Conservation (phyloP, 805 yeast genomes). For the Lachancea sp. region DNA sequence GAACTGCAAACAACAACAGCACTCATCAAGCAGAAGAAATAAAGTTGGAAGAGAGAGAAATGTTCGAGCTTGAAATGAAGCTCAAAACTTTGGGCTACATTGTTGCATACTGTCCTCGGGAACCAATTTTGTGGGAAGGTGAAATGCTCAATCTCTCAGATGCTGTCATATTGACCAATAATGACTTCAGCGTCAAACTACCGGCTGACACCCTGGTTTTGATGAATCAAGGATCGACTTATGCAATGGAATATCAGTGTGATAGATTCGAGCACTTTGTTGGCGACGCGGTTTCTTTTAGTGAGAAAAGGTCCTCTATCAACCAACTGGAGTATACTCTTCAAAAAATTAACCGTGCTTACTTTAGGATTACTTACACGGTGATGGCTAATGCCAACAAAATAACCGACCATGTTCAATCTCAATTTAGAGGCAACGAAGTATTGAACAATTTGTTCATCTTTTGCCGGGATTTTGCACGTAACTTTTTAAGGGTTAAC, state of each 20-base stretch:
- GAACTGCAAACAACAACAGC: slow-evolving; percentile 9
- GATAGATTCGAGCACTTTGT: slow-evolving; percentile 52
- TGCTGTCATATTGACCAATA: slow-evolving; percentile 26
- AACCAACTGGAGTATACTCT: slow-evolving; percentile 69
- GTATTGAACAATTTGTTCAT: slow-evolving; percentile 66
- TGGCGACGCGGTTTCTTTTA: slow-evolving; percentile 47
- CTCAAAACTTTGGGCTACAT: slow-evolving; percentile 49
- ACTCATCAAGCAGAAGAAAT: slow-evolving; percentile 24
- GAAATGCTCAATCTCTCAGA: slow-evolving; percentile 50
- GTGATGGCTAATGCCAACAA: slow-evolving; percentile 56
- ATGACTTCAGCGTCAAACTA: slow-evolving; percentile 18
- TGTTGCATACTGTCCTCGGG: slow-evolving; percentile 66
- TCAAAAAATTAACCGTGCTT: slow-evolving; percentile 54
- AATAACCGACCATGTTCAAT: slow-evolving; percentile 47
- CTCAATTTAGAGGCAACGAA: slow-evolving; percentile 63
- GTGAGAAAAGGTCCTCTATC: slow-evolving; percentile 64
- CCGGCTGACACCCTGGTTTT: slow-evolving; percentile 17
- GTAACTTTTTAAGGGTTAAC: slow-evolving; percentile 57
- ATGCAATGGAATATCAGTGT: slow-evolving; percentile 48
- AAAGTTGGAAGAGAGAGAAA: slow-evolving; percentile 24
- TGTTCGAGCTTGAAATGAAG: slow-evolving; percentile 23
- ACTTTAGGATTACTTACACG: slow-evolving; percentile 59
- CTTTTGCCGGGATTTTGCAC: slow-evolving; percentile 76
- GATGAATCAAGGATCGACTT: slow-evolving; percentile 52
- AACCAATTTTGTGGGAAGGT: slow-evolving; percentile 91